Evolutionary conservation across 768 basidiomycete species (phyloP), one percentile per base, ranked within the genome.

Genomic region (Amanita muscaria): DNA sequence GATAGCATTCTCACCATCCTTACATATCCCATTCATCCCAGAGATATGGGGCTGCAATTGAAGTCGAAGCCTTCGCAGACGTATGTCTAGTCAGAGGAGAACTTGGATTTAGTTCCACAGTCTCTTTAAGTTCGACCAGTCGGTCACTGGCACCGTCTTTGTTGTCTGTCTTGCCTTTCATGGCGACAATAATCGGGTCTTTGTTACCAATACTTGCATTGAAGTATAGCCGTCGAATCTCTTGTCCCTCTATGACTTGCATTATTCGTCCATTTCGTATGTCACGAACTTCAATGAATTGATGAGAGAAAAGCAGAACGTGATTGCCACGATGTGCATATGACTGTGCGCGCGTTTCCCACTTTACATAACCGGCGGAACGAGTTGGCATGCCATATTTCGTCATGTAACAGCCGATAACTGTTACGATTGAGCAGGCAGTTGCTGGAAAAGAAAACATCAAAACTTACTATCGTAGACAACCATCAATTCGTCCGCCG

Each of bases 11-110:
- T 8, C 33, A 34, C n/a, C 6, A 34, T 15, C 8, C 15, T 58
- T 49, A 65, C 76, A 83, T 79, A 54, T 84, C 83, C 80, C 83
- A 87, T 51, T 84, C 84, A 37, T 82, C 80, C 83, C 85, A 88
- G 46, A 75, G 53, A 24, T 60, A 59, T 12, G 64, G 49, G 25
- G 56, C 45, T 15, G 48, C 41, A 7, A 57, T 40, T 27, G 53
- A 49, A 18, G 24, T 25, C 15, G 36, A 8, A 4, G 67, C 54
- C 2, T 1, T 24, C 30, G 63, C 58, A n/a, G 64, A n/a, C n/a
- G n/a, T n/a, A n/a, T n/a, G n/a, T n/a, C n/a, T n/a, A n/a, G n/a
- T n/a, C n/a, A n/a, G n/a, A n/a, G n/a, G 56, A 4, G 59, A 56
- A 33, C 81, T 61, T 5, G 36, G 29, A 10, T 25, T 27, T 25